Base-by-base conservation (phyloP, 257 asterid species). In the Apocynum venetum region DNA sequence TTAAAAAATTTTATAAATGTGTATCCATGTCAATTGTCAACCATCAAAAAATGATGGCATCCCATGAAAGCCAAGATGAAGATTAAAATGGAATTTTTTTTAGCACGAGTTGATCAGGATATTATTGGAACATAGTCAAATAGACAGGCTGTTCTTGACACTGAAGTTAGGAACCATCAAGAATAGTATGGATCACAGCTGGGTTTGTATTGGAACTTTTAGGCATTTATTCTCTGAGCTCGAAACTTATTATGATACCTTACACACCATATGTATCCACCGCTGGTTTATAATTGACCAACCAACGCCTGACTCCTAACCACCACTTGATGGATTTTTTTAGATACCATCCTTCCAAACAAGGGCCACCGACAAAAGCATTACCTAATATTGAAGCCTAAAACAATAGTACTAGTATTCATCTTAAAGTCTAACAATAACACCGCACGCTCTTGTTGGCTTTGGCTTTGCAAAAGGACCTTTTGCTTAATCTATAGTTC, bases 131-230 rank as follows among this genome's bases (percentile, higher is more conserved):
- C 36, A 68, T 61, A 66, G 89, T 85, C 90, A 89, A 87, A 19
- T 43, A 78, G 80, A 84, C 86, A 80, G 87, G 85, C 89, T 86
- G 88, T 88, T 74, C 64, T 84, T 80, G 78, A 83, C 77, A 80
- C 67, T 77, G 73, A 79, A 78, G 82, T 72, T 75, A 41, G 72
- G 82, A 61, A 84, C 80, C 79, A 82, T 77, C 47, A 79, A 80
- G 79, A 47, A 74, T 44, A 59, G 49, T 59, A 59, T 44, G 75
- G 65, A 65, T 43, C 81, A 80, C 84, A 78, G 82, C 86, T 84
- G 83, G 81, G 74, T 80, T 68, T 71, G 66, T 47, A 82, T 83
- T 87, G 91, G 89, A 84, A 60, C 2, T 52, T 20, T n/a, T 9
- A 46, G 67, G 20, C 56, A 31, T 60, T 73, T 15, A 60, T 70